Evolutionary conservation across 257 asterid species (phyloP).

Genomic region (Leonotis leonurus): DNA sequence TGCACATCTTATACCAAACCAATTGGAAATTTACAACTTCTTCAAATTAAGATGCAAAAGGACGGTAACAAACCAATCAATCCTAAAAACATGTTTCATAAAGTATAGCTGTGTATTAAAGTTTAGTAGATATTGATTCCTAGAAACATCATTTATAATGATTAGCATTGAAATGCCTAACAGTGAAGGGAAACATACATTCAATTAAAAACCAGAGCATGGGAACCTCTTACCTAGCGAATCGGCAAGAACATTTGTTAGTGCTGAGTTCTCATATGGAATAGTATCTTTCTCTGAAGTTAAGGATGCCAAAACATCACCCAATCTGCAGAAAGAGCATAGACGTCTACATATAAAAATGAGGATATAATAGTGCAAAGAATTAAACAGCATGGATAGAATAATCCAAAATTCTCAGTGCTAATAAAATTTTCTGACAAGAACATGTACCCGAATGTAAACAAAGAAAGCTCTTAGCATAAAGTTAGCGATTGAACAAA

Average conservation of each 20-base stretch:
- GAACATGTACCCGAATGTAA: constrained; percentile 2
- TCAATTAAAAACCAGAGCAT: neutral
- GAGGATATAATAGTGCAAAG: constrained; percentile 8
- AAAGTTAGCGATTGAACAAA: neutral
- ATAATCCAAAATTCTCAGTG: neutral
- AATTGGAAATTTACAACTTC: constrained; percentile 2
- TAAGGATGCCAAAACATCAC: constrained; percentile 92
- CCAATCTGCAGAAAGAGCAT: constrained; percentile 64
- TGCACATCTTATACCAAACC: constrained; percentile 11
- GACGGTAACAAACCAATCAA: neutral
- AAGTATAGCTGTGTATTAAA: neutral
- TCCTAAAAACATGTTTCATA: neutral
- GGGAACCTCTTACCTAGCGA: constrained; percentile 79
- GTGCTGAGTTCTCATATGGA: constrained; percentile 78
- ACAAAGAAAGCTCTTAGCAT: neutral
- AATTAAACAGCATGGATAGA: constrained; percentile 16
- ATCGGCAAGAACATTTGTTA: constrained; percentile 83
- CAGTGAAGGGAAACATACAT: neutral
- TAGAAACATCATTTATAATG: neutral
- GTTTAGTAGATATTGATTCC: neutral
- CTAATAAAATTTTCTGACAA: constrained; percentile 4
- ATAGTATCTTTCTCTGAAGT: constrained; percentile 68
- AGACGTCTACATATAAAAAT: constrained; percentile 10
- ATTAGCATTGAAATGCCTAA: constrained; percentile 2
- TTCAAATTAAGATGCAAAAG: constrained; percentile 5